Evolutionary conservation across 257 asterid genomes (phyloP).

Genomic region (Gardenia jasminoides): DNA sequence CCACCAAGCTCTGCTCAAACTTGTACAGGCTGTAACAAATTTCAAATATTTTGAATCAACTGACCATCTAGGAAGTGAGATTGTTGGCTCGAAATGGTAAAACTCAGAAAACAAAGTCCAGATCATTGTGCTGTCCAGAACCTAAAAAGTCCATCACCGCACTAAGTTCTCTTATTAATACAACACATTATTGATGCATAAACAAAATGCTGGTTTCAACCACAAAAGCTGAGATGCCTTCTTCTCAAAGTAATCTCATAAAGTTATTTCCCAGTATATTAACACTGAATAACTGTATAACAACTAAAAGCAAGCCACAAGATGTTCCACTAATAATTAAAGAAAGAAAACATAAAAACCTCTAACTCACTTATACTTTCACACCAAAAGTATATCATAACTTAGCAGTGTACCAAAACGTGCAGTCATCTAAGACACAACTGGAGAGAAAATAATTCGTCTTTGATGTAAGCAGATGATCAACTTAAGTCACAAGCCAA

Average conservation of each 20-base stretch:
- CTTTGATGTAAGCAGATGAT: not conserved
- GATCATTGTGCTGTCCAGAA: not conserved
- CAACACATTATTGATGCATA: not conserved
- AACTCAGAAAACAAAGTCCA: not conserved
- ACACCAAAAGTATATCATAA: not conserved
- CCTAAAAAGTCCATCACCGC: not conserved
- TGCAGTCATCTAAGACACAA: not conserved
- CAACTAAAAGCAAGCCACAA: not conserved
- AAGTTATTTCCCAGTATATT: not conserved
- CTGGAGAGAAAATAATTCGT: not conserved
- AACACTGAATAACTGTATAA: not conserved
- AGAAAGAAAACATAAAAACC: not conserved
- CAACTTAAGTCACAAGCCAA: not conserved
- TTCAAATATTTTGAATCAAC: not conserved
- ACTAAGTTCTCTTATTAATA: not conserved
- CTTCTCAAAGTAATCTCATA: not conserved
- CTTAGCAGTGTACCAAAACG: not conserved
- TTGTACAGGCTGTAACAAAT: not conserved
- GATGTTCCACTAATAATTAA: not conserved
- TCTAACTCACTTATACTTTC: not conserved
- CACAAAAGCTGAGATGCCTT: not conserved
- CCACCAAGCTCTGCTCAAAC: not conserved
- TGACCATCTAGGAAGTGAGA: not conserved
- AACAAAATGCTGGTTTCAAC: not conserved
- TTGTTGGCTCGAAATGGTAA: not conserved